These are phyloP conservation scores for Raphanus hybrid DNA, from an alignment of 441 rosid genomes.

Conservation along the genomic window DNA sequence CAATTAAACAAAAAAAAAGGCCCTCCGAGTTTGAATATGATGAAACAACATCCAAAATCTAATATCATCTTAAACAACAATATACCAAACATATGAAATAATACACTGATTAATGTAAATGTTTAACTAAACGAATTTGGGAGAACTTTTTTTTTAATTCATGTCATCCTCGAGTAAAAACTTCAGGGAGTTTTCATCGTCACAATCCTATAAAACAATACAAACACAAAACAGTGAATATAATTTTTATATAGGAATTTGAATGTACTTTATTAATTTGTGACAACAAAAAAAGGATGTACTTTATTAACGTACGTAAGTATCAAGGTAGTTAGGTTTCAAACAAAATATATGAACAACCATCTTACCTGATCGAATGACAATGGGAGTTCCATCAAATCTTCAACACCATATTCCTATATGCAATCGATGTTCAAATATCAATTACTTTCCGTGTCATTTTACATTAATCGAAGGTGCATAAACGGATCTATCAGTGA, in stretches of 20 bases:
- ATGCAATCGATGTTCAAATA: conserved; percentile 16
- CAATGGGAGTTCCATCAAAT: background rate
- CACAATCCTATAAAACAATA: conserved; percentile 16
- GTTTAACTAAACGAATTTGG: background rate
- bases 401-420: conserved; percentile 17
- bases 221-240: conserved; percentile 7
- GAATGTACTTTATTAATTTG: background rate
- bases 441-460: background rate
- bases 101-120: background rate
- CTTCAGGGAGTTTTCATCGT: background rate
- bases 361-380: conserved; percentile 8
- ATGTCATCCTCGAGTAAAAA: background rate
- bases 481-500: background rate
- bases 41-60: background rate
- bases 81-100: conserved; percentile 15
- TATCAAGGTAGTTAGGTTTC: background rate
- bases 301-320: background rate
- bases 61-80: background rate
- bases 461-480: background rate
- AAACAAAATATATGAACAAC: background rate
- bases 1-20: background rate
- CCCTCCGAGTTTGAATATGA: background rate
- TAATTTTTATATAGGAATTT: background rate
- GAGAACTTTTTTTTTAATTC: background rate
- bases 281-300: too few relatives aligned